Percentiles rank a stretch among this genome's conserved stretches.
Conservation (phyloP, 2,329 filamentous ascomycete species). For the Metarhizium guizhouense region DNA sequence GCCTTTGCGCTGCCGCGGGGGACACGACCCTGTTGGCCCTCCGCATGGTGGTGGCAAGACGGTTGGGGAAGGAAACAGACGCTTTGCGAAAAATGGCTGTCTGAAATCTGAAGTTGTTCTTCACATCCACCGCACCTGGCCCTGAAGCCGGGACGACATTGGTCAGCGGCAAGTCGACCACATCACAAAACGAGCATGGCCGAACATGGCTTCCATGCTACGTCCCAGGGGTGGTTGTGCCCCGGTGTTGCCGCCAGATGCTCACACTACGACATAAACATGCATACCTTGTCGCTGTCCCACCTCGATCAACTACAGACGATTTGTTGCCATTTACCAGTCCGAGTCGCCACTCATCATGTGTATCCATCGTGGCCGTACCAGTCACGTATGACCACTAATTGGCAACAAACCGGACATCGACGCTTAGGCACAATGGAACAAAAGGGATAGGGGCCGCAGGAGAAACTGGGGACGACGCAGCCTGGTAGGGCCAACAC, state of each 20-base stretch:
- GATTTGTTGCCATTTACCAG: not conserved
- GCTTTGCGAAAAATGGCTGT: not conserved
- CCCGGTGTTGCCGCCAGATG: conserved; percentile 2
- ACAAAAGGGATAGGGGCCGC: conserved; percentile 2
- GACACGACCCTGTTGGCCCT: not conserved
- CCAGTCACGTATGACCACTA: not conserved
- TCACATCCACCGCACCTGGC: not conserved
- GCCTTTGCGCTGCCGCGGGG: not conserved
- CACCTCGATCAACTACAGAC: not conserved
- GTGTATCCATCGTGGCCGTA: not conserved
- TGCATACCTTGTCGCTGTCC: not conserved
- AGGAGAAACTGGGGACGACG: not conserved
- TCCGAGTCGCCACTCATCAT: not conserved
- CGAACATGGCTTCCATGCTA: not conserved
- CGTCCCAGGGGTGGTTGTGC: not conserved
- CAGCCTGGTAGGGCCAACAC: conserved; percentile 1
- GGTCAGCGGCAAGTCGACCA: not conserved
- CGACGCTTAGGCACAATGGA: not conserved
- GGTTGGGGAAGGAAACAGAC: too few relatives aligned
- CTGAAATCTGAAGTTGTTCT: not conserved
- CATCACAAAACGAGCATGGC: not conserved
- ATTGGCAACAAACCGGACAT: not conserved
- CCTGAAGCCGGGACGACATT: not conserved
- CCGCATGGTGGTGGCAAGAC: not conserved
- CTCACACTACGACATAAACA: not conserved